phyloP scores from a whole-genome alignment of 208 protist species.

The Plasmodiophora brassicae region DNA sequence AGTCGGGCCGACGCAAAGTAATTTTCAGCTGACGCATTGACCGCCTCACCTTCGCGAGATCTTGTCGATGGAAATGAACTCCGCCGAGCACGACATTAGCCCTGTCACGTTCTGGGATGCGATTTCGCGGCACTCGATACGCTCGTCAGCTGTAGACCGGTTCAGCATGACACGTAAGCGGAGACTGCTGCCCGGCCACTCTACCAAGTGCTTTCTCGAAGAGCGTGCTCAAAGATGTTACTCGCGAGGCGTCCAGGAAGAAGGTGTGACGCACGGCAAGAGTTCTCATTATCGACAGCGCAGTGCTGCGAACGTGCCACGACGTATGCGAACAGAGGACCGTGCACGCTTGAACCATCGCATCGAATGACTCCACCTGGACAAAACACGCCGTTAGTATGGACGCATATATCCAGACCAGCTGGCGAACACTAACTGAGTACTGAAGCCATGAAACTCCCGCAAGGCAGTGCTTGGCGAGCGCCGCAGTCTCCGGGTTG shows the following conservation, averaged over 20 bases:
- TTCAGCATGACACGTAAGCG: no score
- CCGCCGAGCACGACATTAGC: neutral
- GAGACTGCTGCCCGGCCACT: no score
- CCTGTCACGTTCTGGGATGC: neutral
- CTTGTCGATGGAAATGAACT: neutral
- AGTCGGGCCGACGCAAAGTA: no score
- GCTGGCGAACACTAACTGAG: no score
- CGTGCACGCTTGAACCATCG: no score
- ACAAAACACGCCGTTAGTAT: no score
- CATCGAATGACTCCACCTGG: no score
- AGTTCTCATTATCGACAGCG: neutral
- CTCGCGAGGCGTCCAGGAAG: neutral
- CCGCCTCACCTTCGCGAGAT: neutral
- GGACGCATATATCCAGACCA: no score
- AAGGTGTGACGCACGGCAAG: neutral
- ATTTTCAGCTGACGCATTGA: no score
- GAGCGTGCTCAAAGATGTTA: neutral
- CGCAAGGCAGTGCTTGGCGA: neutral
- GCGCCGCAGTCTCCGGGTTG: conserved; percentile 1
- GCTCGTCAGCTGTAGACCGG: neutral
- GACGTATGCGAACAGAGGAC: no score
- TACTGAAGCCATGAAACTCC: neutral
- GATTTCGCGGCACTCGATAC: neutral
- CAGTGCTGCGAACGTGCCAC: neutral
- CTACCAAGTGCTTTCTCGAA: no score